Conservation (phyloP, 768 basidiomycete genomes). For the Panus rudis region DNA sequence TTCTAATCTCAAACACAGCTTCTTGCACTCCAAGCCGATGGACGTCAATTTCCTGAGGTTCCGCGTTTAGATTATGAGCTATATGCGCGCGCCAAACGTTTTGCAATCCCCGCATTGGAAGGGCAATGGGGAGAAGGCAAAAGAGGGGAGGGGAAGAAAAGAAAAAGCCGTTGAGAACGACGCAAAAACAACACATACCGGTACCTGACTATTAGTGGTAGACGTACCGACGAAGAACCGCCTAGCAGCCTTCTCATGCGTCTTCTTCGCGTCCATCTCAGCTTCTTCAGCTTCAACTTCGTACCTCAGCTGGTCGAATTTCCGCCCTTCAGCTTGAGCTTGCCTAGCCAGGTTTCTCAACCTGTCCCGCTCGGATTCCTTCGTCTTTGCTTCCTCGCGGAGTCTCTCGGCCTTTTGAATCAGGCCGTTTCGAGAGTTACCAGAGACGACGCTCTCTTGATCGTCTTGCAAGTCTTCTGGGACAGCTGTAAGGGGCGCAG, state of each 20-base stretch:
- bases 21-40: conserved; percentile 27
- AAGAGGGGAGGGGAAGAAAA: no score
- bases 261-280: conserved; percentile 19
- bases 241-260: conserved; percentile 27
- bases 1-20: conserved; percentile 24
- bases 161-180: background rate
- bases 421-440: conserved; percentile 17
- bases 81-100: background rate
- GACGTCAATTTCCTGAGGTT: conserved; percentile 28
- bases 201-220: background rate
- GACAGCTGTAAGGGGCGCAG: background rate
- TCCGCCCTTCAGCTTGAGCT: conserved; percentile 18
- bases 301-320: conserved; percentile 19
- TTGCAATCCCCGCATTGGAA: background rate
- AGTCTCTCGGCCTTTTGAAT: conserved; percentile 23
- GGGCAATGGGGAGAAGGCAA: no score
- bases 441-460: conserved; percentile 22
- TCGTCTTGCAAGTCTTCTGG: conserved; percentile 8
- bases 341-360: conserved; percentile 16
- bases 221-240: conserved; percentile 27
- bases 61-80: conserved; percentile 25
- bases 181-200: background rate
- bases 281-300: conserved; percentile 25
- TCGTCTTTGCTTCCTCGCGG: conserved; percentile 20
- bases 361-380: conserved; percentile 20